Conservation (phyloP, 441 rosid species). For the Kokia cookei region DNA sequence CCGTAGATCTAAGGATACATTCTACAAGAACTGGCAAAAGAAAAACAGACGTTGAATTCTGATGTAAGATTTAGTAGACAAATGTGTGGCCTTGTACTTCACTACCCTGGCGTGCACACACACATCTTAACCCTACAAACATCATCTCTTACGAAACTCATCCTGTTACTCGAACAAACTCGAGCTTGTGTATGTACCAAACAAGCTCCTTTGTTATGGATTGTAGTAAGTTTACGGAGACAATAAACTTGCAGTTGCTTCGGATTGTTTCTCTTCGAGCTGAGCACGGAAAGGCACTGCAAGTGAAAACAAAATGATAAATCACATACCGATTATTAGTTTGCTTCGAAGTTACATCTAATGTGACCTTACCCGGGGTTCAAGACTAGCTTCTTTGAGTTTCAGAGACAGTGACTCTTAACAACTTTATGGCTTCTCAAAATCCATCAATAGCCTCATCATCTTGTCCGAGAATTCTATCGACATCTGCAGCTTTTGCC, state of each 20-base stretch:
- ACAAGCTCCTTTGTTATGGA: not conserved
- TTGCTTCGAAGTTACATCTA: not conserved
- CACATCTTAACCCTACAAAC: not conserved
- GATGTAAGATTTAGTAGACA: not conserved
- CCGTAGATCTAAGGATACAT: no score
- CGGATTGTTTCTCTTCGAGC: slow-evolving; percentile 45
- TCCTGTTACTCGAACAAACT: not conserved
- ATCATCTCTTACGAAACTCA: not conserved
- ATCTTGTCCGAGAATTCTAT: slow-evolving; percentile 63
- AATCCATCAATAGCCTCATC: slow-evolving; percentile 61
- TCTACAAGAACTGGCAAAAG: no score
- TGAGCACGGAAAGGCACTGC: slow-evolving; percentile 84
- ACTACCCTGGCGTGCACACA: not conserved
- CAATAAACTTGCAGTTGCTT: slow-evolving; percentile 12
- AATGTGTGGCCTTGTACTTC: not conserved
- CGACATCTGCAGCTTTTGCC: slow-evolving; percentile 93
- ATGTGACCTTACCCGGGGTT: slow-evolving; percentile 57
- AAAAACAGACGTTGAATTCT: no score
- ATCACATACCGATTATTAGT: not conserved
- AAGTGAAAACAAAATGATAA: not conserved
- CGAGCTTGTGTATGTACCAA: slow-evolving; percentile 1
- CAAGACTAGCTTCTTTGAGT: slow-evolving; percentile 61
- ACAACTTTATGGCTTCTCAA: slow-evolving; percentile 69
- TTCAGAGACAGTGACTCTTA: slow-evolving; percentile 67
- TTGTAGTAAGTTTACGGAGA: not conserved